A percentile compares a stretch with the other conserved stretches of the same genome.
Conservation (phyloP, 2,329 filamentous ascomycete species). For the Claviceps cyperi region DNA sequence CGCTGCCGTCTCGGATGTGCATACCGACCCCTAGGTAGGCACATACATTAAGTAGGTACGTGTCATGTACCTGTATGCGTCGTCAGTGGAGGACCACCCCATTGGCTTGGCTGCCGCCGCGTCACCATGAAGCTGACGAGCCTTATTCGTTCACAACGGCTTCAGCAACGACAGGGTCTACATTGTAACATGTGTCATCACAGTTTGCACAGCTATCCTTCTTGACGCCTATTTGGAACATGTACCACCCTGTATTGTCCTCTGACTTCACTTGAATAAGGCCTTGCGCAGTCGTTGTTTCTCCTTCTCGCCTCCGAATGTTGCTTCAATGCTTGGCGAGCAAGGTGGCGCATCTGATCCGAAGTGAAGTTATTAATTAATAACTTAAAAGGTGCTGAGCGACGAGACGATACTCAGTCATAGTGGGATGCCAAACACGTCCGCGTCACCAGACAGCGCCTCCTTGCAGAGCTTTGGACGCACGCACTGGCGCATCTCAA, state of each 20-base stretch:
- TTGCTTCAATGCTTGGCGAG: slow-evolving; percentile 45
- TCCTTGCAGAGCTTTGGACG: too few species aligned
- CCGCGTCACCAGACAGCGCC: slow-evolving; percentile 52
- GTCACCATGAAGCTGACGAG: not conserved
- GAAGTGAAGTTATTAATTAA: slow-evolving; percentile 30
- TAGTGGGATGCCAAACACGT: slow-evolving; percentile 61
- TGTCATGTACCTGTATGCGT: too few species aligned
- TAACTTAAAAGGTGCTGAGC: slow-evolving; percentile 65
- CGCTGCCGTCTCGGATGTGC: too few species aligned
- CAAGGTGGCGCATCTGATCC: slow-evolving; percentile 35
- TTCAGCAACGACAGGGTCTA: too few species aligned
- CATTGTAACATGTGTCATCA: not conserved
- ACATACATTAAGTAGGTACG: too few species aligned
- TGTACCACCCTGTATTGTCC: not conserved
- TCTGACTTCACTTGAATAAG: slow-evolving; percentile 23
- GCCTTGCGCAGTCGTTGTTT: slow-evolving; percentile 38
- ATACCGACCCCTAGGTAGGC: too few species aligned
- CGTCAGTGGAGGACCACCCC: not conserved
- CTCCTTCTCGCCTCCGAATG: slow-evolving; percentile 52
- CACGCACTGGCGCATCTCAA: too few species aligned
- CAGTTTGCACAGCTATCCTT: not conserved
- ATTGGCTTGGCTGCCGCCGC: slow-evolving; percentile 5
- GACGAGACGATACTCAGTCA: slow-evolving; percentile 63
- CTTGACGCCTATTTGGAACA: not conserved
- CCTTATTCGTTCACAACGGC: too few species aligned